Evolutionary conservation across 306 rosid genomes (phyloP).

Genomic region (Amphicarpaea edgeworthii): DNA sequence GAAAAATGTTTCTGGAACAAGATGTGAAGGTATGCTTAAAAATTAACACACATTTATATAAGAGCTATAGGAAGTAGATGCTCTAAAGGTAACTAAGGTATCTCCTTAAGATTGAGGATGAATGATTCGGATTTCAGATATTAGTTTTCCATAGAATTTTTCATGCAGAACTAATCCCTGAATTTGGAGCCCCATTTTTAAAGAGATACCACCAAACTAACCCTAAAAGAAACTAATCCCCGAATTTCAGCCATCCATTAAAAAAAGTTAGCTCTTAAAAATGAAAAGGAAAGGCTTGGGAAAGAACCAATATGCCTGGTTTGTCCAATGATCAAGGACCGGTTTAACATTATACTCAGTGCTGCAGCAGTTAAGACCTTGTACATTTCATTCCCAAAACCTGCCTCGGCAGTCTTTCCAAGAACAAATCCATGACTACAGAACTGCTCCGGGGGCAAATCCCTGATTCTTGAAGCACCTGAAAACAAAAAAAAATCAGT

Average conservation of each 20-base stretch:
- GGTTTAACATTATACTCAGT: conserved; percentile 90
- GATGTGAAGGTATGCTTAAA: conserved; percentile 2
- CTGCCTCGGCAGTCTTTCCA: conserved; percentile 95
- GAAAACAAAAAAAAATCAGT: conserved; percentile 44
- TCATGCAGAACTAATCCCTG: not conserved
- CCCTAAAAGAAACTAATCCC: conserved; percentile 15
- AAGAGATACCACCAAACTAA: conserved; percentile 30
- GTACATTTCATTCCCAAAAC: conserved; percentile 99
- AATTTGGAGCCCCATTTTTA: not conserved
- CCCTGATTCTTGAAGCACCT: conserved; percentile 86
- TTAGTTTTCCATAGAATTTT: conserved; percentile 5
- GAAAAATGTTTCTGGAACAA: conserved; percentile 14
- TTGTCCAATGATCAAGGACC: conserved; percentile 98
- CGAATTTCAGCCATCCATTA: not conserved
- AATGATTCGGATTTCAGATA: not conserved
- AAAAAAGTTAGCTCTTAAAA: conserved; percentile 35
- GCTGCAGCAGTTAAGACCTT: conserved; percentile 86
- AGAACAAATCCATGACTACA: conserved; percentile 89
- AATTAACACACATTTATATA: conserved; percentile 7
- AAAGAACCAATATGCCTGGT: conserved; percentile 99
- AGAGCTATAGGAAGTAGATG: not conserved
- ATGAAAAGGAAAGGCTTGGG: conserved; percentile 82
- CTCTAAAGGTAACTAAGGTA: not conserved
- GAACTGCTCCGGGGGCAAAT: conserved; percentile 79
- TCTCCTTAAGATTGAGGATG: conserved; percentile 18